Base-by-base conservation (phyloP, 78 protist species). In the Dictyostelium citrinum region DNA sequence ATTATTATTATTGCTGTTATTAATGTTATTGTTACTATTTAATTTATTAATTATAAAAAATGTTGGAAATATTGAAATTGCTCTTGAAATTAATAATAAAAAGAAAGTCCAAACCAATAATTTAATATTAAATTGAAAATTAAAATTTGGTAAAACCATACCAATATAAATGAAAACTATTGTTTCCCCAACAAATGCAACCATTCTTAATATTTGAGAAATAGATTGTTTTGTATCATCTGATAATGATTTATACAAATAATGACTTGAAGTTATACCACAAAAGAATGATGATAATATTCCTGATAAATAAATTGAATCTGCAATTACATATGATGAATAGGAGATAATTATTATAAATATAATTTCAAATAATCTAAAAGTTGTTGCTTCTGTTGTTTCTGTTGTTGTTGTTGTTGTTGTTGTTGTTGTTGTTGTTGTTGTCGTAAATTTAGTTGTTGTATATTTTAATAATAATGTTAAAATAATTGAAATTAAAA, bases 111-210 rank as follows among this genome's bases (percentile, higher is more conserved):
- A 85, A 24, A 43, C 14, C 10, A 85, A 60, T 16, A 85, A 61
- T 24, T 51, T 4, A 12, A 43, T 5, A 33, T 29, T 35, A 2
- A 85, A 41, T 24, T n/a, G 24, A 55, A 74, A 85, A 11, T 49
- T 9, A 41, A 51, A 72, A 12, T 35, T 27, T 74, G 92, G 92
- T 33, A 85, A 35, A 58, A 83, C 45, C 0, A 85, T 9, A 58
- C 92, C 92, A 41, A 85, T 85, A 43, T 85, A 85, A 17, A 85
- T 60, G 46, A 85, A 85, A 12, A 67, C 75, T 17, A 85, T 76
- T 0, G 83, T 85, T 39, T 85, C 92, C 3, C 79, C 81, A 76
- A 85, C 58, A 49, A 85, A 85, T 41, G 92, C 6, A 29, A 31
- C 22, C 39, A 60, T 55, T 60, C 83, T 49, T 22, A 76, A 43